Evolutionary conservation across 345 rosid species (phyloP).

Genomic region (Hibiscus trionum): DNA sequence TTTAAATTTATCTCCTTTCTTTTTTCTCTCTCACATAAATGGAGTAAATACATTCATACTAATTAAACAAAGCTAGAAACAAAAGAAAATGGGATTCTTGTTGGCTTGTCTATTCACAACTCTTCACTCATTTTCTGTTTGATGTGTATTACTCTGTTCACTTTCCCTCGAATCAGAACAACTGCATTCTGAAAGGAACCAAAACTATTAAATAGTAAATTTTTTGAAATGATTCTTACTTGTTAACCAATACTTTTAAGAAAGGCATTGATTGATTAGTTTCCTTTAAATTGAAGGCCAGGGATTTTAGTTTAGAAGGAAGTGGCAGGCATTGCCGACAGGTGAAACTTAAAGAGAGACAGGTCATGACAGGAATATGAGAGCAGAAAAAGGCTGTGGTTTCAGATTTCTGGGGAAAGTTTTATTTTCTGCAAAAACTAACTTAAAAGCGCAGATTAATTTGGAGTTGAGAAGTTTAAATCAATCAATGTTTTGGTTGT

Average conservation of each 20-base stretch:
- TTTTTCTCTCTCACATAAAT: neutral
- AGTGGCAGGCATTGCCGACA: neutral
- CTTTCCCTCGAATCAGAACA: neutral
- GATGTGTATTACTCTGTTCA: neutral
- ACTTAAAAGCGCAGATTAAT: neutral
- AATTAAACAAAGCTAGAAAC: neutral
- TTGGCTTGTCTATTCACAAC: neutral
- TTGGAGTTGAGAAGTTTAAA: slow-evolving; percentile 3
- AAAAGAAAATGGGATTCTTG: slow-evolving; percentile 3
- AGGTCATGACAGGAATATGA: neutral
- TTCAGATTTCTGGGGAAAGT: neutral
- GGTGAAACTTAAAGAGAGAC: neutral
- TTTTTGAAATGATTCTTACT: neutral
- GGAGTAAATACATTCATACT: neutral
- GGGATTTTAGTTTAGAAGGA: neutral
- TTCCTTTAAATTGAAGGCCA: neutral
- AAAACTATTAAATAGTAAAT: neutral
- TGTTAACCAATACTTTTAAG: neutral
- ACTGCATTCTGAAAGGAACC: neutral
- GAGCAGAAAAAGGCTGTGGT: neutral
- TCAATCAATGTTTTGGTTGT: slow-evolving; percentile 5
- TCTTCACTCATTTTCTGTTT: neutral
- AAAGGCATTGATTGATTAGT: neutral
- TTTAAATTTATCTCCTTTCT: neutral
- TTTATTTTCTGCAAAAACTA: neutral